Evolutionary conservation across 495 filamentous ascomycete genomes (phyloP).

Genomic region (Neurospora sp.): DNA sequence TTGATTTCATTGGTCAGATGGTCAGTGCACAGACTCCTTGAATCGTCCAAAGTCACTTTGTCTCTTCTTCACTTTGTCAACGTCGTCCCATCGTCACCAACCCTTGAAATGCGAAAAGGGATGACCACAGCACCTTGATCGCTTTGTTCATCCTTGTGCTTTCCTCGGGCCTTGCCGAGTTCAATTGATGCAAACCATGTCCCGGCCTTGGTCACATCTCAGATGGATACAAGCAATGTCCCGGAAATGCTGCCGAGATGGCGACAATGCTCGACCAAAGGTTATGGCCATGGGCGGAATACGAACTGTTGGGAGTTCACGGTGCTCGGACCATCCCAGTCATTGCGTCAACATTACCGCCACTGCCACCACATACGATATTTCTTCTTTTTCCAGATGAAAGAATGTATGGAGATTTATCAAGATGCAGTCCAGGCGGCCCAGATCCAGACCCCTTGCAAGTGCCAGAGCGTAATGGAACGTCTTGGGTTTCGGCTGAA

Average conservation of each 20-base stretch:
- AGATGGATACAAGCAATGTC: neutral
- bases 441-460: neutral
- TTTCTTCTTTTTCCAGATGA: neutral
- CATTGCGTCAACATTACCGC: no score
- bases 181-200: neutral
- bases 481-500: conserved; percentile 29
- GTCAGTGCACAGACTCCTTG: neutral
- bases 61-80: neutral
- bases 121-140: neutral
- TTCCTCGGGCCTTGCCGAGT: neutral
- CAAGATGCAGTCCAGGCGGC: neutral
- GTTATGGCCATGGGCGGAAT: neutral
- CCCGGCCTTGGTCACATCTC: neutral
- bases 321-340: neutral
- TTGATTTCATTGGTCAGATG: neutral
- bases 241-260: neutral
- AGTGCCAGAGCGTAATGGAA: conserved; percentile 14
- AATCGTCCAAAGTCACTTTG: neutral
- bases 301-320: neutral
- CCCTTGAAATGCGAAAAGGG: neutral
- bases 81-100: neutral
- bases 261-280: neutral
- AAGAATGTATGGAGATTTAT: neutral
- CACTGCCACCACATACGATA: no score
- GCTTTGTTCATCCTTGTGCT: neutral